Evolutionary conservation across 2,329 filamentous ascomycete species (phyloP).

Genomic region (Xylaria sp.): DNA sequence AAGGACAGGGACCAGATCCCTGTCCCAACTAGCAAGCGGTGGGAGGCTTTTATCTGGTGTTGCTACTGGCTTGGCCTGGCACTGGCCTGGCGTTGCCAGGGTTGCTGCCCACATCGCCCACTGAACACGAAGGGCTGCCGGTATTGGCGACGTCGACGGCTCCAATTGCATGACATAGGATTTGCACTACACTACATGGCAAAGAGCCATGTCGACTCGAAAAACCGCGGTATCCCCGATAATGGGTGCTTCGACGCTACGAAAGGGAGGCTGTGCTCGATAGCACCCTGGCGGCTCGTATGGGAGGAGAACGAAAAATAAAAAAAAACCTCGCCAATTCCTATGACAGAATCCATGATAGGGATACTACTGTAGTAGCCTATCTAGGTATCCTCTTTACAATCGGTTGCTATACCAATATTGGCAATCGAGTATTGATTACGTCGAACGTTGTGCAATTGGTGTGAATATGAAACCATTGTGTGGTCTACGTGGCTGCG

Average conservation of each 20-base stretch:
- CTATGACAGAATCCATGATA: background rate
- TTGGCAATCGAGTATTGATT: constrained; percentile 2
- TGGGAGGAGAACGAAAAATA: constrained; percentile 14
- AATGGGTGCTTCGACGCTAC: constrained; percentile 21
- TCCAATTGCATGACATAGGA: constrained; percentile 35
- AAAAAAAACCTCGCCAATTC: background rate
- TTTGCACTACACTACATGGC: constrained; percentile 22
- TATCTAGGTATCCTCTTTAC: background rate
- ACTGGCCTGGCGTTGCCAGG: constrained; percentile 30
- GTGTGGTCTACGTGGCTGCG: constrained; percentile 25
- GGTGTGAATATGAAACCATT: constrained; percentile 15
- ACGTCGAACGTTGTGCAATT: constrained; percentile 10
- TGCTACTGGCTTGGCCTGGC: constrained; percentile 21
- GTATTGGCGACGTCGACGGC: constrained; percentile 32
- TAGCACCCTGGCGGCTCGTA: constrained; percentile 24
- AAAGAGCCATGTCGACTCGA: constrained; percentile 17
- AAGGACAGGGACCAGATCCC: constrained; percentile 43
- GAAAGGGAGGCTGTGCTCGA: constrained; percentile 9
- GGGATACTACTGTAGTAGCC: background rate
- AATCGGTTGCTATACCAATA: background rate
- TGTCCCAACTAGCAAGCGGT: constrained; percentile 25
- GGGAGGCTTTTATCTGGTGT: constrained; percentile 22
- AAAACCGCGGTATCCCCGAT: constrained; percentile 30
- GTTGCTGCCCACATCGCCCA: constrained; percentile 28
- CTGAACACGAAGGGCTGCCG: constrained; percentile 39